These are phyloP conservation scores for Proliferodiscus dingleyae DNA, from an alignment of 2,329 filamentous ascomycete genomes.

Conservation along the genomic window DNA sequence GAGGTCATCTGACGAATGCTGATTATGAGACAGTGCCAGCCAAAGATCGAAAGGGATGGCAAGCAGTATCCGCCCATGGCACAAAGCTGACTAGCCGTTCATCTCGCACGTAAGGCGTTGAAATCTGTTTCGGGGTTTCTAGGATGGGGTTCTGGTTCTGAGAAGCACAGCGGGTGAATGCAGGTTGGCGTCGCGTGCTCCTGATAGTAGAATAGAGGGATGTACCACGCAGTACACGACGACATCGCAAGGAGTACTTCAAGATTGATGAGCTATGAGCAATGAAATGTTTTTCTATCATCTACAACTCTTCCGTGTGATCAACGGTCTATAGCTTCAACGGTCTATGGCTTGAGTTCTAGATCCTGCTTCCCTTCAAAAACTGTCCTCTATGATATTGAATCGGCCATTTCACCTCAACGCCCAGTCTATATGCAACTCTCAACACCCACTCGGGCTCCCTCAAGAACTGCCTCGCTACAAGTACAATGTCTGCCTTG, in stretches of 20 bases:
- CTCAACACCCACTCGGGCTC: slow-evolving; percentile 75
- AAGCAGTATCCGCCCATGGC: slow-evolving; percentile 51
- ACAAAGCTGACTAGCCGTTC: slow-evolving; percentile 20
- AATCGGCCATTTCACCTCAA: slow-evolving; percentile 62
- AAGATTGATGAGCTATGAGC: too few relatives aligned
- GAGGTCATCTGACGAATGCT: not conserved
- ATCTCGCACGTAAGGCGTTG: not conserved
- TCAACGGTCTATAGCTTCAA: too few relatives aligned
- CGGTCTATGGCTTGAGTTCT: too few relatives aligned
- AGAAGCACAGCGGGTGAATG: not conserved
- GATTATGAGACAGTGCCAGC: slow-evolving; percentile 36
- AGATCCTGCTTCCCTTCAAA: slow-evolving; percentile 23
- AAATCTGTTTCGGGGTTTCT: not conserved
- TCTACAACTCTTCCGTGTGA: too few relatives aligned
- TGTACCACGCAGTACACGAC: too few relatives aligned
- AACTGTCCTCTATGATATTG: slow-evolving; percentile 25
- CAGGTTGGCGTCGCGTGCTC: not conserved
- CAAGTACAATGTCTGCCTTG: slow-evolving; percentile 63
- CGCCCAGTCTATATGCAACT: slow-evolving; percentile 66
- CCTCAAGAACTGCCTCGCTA: slow-evolving; percentile 71
- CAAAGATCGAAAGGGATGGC: slow-evolving; percentile 44
- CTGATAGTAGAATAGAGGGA: too few relatives aligned
- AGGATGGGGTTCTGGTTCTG: not conserved
- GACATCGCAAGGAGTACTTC: too few relatives aligned
- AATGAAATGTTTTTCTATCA: too few relatives aligned